Conservation (phyloP, 768 basidiomycete species). For the Lactarius indigo region DNA sequence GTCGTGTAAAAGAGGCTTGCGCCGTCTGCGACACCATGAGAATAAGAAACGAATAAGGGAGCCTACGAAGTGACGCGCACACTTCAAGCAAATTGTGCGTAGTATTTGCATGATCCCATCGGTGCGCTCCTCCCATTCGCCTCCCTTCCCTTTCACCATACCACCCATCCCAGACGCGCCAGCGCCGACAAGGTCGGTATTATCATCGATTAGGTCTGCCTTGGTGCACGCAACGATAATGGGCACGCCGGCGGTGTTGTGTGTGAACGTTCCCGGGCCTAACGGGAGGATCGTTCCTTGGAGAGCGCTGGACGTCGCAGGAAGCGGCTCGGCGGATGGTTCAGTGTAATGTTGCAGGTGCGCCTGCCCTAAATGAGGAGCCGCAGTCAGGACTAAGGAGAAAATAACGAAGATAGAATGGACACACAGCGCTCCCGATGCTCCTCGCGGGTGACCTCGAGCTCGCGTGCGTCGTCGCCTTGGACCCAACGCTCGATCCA, state of each 20-base stretch:
- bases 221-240: conserved; percentile 90
- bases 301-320: conserved; percentile 54
- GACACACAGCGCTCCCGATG: conserved; percentile 75
- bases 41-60: conserved; percentile 7
- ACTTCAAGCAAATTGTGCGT: conserved; percentile 87
- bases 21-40: conserved; percentile 58
- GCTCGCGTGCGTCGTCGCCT: conserved; percentile 64
- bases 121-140: conserved; percentile 92
- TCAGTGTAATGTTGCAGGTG: conserved; percentile 90
- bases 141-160: conserved; percentile 89
- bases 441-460: conserved; percentile 75
- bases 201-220: conserved; percentile 89
- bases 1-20: conserved; percentile 92
- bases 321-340: conserved; percentile 63
- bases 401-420: conserved; percentile 6
- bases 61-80: conserved; percentile 45
- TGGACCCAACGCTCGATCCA: conserved; percentile 85
- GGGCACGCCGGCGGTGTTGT: conserved; percentile 82
- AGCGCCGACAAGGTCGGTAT: conserved; percentile 59
- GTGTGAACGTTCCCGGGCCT: conserved; percentile 78
- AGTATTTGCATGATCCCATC: conserved; percentile 96
- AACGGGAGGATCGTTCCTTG: conserved; percentile 75
- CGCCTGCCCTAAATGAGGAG: conserved; percentile 61
- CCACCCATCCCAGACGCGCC: conserved; percentile 83
- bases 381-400: neutral